These are phyloP conservation scores for Raffaelea deltoideospora DNA, from an alignment of 2,329 filamentous ascomycete species.

Conservation along the genomic window DNA sequence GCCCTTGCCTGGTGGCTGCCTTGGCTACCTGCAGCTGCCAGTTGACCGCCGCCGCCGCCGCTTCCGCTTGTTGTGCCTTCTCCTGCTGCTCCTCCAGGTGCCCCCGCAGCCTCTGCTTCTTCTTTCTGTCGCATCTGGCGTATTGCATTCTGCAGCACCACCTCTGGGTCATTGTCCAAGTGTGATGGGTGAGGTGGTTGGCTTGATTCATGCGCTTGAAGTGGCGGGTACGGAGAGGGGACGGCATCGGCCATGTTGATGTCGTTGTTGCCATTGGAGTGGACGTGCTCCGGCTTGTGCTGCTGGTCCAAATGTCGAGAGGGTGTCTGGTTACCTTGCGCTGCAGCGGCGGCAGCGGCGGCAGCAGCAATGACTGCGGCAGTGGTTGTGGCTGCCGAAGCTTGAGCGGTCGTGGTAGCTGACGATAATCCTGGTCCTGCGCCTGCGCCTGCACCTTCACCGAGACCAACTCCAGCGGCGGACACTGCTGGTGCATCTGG, in stretches of 20 bases:
- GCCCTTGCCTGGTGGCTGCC: no score
- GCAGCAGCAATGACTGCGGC: constrained; percentile 10
- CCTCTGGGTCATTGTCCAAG: constrained; percentile 38
- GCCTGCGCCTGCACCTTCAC: constrained; percentile 1
- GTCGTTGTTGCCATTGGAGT: constrained; percentile 7
- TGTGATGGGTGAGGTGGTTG: no score
- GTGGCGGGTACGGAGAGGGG: background rate
- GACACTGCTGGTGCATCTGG: no score
- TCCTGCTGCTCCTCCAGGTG: constrained; percentile 33
- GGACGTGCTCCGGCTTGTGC: constrained; percentile 3
- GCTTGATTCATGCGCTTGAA: no score
- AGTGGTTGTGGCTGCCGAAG: constrained; percentile 6
- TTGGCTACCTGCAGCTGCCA: constrained; percentile 6
- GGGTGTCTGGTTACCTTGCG: constrained; percentile 2
- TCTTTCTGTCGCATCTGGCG: constrained; percentile 43
- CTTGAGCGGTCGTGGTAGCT: constrained; percentile 1
- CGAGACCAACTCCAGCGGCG: background rate
- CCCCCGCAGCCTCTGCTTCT: constrained; percentile 39
- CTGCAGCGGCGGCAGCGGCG: constrained; percentile 4
- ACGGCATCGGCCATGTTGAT: no score
- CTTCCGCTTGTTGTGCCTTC: constrained; percentile 15
- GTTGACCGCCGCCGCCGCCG: constrained; percentile 1
- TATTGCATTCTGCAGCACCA: constrained; percentile 43
- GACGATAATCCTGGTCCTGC: background rate
- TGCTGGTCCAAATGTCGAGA: constrained; percentile 6